These are phyloP conservation scores for Linum lewisii DNA, from an alignment of 345 rosid species.

Conservation along the genomic window DNA sequence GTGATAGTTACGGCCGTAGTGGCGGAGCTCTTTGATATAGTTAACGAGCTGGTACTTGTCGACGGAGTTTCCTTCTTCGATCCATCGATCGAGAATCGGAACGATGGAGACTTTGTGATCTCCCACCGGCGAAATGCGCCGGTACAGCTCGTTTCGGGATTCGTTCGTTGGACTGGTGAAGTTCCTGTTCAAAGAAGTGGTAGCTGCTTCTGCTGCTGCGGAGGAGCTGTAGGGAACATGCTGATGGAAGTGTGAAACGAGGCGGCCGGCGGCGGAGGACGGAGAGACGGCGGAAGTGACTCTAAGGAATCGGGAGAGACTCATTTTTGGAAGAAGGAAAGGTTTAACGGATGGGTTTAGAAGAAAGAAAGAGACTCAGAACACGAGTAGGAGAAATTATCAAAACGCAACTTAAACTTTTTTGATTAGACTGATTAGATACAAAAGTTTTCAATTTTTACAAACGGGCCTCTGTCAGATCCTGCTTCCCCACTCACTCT, in stretches of 20 bases:
- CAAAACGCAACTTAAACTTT: too few species aligned
- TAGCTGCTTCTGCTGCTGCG: neutral
- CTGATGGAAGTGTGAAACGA: neutral
- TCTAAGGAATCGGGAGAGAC: neutral
- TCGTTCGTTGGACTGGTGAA: neutral
- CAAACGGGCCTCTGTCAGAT: too few species aligned
- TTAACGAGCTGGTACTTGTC: conserved; percentile 6
- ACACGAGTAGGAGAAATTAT: too few species aligned
- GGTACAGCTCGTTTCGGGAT: conserved; percentile 11
- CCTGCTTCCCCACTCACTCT: too few species aligned
- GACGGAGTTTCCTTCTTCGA: conserved; percentile 23
- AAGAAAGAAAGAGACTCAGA: too few species aligned
- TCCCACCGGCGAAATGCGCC: conserved; percentile 26
- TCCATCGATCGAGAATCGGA: conserved; percentile 36
- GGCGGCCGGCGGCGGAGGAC: neutral
- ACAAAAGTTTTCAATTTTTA: too few species aligned
- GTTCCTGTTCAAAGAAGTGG: neutral
- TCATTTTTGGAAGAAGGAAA: neutral
- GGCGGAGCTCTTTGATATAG: conserved; percentile 19
- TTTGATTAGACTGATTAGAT: too few species aligned
- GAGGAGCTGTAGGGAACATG: neutral
- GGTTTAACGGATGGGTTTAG: neutral
- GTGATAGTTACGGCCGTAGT: conserved; percentile 19
- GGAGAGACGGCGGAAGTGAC: neutral
- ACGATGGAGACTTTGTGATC: conserved; percentile 19